Evolutionary conservation across 2,329 filamentous ascomycete genomes (phyloP).

Genomic region (Aspergillus sp.): DNA sequence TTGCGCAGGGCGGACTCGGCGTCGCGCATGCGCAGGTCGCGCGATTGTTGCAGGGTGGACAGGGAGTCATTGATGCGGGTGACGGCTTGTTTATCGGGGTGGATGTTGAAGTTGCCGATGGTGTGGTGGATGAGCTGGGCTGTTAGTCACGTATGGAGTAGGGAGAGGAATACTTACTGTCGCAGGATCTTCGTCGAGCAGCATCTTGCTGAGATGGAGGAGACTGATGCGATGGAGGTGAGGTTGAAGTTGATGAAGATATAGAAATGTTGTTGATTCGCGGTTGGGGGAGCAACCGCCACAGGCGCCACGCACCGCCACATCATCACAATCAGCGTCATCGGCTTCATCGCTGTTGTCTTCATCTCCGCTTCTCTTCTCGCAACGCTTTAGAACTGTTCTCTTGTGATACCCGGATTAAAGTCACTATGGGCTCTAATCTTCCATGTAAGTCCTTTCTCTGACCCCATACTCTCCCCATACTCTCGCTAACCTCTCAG

Average conservation of each 20-base stretch:
- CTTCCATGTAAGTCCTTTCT: conserved; percentile 47
- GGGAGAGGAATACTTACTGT: conserved; percentile 53
- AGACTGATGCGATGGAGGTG: conserved; percentile 8
- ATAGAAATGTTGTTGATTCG: conserved; percentile 14
- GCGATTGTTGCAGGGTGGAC: conserved; percentile 77
- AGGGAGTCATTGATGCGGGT: conserved; percentile 82
- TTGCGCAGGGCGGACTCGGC: conserved; percentile 67
- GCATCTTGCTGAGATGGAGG: conserved; percentile 60
- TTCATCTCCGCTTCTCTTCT: background rate
- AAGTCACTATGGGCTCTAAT: conserved; percentile 43
- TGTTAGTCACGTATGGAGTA: conserved; percentile 8
- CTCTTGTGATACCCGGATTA: background rate
- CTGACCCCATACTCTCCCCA: background rate
- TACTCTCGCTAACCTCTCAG: conserved; percentile 49
- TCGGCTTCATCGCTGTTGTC: no score
- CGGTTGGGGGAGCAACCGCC: conserved; percentile 43
- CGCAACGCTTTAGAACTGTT: background rate
- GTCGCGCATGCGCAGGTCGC: conserved; percentile 72
- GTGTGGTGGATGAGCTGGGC: conserved; percentile 84
- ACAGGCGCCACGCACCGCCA: conserved; percentile 20
- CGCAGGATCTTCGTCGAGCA: conserved; percentile 90
- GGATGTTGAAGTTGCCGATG: conserved; percentile 91
- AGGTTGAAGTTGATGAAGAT: conserved; percentile 1
- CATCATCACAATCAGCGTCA: no score
- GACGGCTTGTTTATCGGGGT: conserved; percentile 80